Base-by-base conservation (phyloP, 2,329 filamentous ascomycete species). In the Corynespora cassiicola region DNA sequence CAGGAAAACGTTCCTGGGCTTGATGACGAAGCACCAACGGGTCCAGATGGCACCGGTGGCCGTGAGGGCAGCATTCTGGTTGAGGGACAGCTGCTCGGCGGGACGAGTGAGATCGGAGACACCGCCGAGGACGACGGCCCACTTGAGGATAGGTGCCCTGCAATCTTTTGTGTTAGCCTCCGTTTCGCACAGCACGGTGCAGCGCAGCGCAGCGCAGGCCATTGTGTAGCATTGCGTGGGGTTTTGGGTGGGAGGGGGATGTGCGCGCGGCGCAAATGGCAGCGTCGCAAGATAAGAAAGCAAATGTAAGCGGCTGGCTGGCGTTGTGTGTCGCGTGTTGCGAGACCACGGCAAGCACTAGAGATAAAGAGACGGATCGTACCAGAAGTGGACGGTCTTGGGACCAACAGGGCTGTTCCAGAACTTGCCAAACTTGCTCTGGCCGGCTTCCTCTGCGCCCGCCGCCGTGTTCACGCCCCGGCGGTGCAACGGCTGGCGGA, bases 341-440 rank as follows among this genome's bases (percentile, higher is more conserved):
- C 31, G n/a, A n/a, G n/a, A n/a, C n/a, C n/a, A n/a, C n/a, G n/a
- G n/a, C n/a, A n/a, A n/a, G n/a, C n/a, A n/a, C n/a, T n/a, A n/a
- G n/a, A n/a, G n/a, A n/a, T n/a, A n/a, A n/a, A n/a, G n/a, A n/a
- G 23, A n/a, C 9, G 4, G 5, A 44, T 64, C 78, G 52, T 76
- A 92, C 92, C 94, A 99, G 76, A 99, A 99, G 74, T 99, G 94
- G 61, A 99, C 94, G 47, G 94, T 99, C 85, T 79, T 75, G 35
- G 73, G 72, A 6, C 75, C 75, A 39, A 79, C 67, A 21, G 70
- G 68, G 36, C 69, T 71, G 58, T 75, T 72, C 71, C 68, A 73
- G 78, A 95, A 82, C 72, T 84, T 84, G 77, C 86, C 84, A 70
- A 94, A 84, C 35, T 69, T 70, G 50, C 67, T 75, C 68, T 76